Conservation (phyloP, 768 basidiomycete species). For the Candolleomyces eurysporus region DNA sequence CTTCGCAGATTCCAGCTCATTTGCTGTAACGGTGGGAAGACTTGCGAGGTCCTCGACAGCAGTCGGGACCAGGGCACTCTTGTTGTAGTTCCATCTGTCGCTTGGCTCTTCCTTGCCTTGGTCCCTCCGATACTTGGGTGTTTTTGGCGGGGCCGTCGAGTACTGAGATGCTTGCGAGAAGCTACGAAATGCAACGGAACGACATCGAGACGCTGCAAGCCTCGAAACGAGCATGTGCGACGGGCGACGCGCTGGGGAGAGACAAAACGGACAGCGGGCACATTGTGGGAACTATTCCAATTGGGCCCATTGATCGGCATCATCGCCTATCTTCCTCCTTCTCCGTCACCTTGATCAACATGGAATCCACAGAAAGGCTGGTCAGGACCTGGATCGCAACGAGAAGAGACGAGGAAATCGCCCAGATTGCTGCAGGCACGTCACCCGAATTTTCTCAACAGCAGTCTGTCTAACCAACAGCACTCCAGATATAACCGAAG, state of each 20-base stretch:
- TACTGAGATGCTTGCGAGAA: neutral
- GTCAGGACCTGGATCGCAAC: slow-evolving; percentile 75
- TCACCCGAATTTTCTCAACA: neutral
- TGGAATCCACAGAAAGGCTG: slow-evolving; percentile 44
- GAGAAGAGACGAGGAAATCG: slow-evolving; percentile 56
- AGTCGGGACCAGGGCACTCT: slow-evolving; percentile 54
- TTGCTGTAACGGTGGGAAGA: slow-evolving; percentile 64
- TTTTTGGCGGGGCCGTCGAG: slow-evolving; percentile 1
- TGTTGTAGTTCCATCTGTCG: slow-evolving; percentile 82
- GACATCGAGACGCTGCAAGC: slow-evolving; percentile 8
- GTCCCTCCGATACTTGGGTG: slow-evolving; percentile 1
- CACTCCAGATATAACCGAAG: slow-evolving; percentile 46
- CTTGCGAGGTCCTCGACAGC: slow-evolving; percentile 39
- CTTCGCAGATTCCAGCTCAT: slow-evolving; percentile 53
- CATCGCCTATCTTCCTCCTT: neutral
- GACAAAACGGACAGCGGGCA: neutral
- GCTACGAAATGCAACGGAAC: neutral
- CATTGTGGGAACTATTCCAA: neutral
- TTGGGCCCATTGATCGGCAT: neutral
- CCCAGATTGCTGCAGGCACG: slow-evolving; percentile 60
- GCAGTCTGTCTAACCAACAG: neutral
- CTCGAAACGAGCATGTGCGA: slow-evolving; percentile 10
- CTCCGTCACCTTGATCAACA: slow-evolving; percentile 14
- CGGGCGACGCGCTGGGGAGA: neutral
- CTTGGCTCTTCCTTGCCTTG: slow-evolving; percentile 21